Evolutionary conservation across 2,329 filamentous ascomycete species (phyloP).

Genomic region (Verticillium isaacii): DNA sequence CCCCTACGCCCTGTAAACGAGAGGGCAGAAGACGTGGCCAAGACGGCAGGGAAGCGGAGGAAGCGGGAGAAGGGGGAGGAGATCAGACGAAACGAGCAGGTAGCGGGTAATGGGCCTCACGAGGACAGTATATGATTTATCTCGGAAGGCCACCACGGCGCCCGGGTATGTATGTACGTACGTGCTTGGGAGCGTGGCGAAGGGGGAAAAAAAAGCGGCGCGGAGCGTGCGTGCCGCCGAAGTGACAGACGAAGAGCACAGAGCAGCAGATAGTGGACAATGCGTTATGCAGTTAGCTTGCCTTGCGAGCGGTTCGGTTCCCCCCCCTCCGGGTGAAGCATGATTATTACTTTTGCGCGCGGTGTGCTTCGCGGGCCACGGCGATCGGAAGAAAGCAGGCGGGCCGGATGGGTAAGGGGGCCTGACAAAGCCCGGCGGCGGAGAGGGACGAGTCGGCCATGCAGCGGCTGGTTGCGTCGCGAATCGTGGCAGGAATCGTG

Average conservation of each 20-base stretch:
- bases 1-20: constrained; percentile 60
- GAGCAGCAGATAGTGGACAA: background rate
- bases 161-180: background rate
- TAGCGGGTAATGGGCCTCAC: background rate
- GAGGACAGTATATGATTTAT: background rate
- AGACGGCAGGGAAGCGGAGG: background rate
- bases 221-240: background rate
- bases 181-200: background rate
- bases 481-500: background rate
- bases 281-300: background rate
- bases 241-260: background rate
- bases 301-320: too few species aligned
- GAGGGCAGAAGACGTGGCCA: background rate
- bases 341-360: too few species aligned
- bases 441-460: background rate
- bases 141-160: background rate
- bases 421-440: background rate
- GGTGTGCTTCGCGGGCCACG: too few species aligned
- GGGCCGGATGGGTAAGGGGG: background rate
- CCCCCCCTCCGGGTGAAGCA: too few species aligned
- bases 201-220: background rate
- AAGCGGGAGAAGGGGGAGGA: background rate
- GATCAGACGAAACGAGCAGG: background rate
- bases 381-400: too few species aligned
- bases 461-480: background rate